Percentiles rank a stretch among this genome's conserved stretches.
phyloP scores from a whole-genome alignment of 2,329 filamentous ascomycete species.

The Pseudocercospora macadamiae region DNA sequence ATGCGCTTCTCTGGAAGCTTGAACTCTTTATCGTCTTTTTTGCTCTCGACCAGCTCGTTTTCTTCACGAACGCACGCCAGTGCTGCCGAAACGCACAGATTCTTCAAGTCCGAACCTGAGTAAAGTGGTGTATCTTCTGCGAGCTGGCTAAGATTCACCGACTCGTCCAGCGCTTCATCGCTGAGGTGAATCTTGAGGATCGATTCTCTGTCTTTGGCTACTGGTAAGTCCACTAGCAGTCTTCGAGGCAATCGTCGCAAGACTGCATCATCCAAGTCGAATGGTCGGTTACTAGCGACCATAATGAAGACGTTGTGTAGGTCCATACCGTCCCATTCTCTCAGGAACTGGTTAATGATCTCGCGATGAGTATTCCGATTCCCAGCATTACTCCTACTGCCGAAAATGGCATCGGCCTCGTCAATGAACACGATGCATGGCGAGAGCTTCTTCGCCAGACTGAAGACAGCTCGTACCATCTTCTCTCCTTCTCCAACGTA shows the following conservation, averaged over 20 bases:
- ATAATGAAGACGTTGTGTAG: constrained; percentile 83
- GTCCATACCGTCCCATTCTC: constrained; percentile 95
- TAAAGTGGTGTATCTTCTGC: constrained; percentile 73
- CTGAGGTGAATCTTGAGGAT: constrained; percentile 74
- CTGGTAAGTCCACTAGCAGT: constrained; percentile 73
- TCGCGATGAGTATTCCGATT: constrained; percentile 77
- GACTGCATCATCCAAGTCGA: constrained; percentile 89
- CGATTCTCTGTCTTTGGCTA: constrained; percentile 65
- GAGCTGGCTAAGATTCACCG: constrained; percentile 64
- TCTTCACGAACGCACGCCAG: constrained; percentile 80
- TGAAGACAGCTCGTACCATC: constrained; percentile 90
- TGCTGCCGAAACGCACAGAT: constrained; percentile 77
- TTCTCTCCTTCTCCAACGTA: constrained; percentile 96
- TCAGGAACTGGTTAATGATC: constrained; percentile 93
- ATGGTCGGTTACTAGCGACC: constrained; percentile 94
- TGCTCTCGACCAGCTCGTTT: constrained; percentile 46
- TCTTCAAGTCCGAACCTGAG: constrained; percentile 82
- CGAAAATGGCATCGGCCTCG: constrained; percentile 91
- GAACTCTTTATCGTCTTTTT: constrained; percentile 44
- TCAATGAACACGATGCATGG: constrained; percentile 97
- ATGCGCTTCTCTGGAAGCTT: constrained; percentile 70
- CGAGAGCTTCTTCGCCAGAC: constrained; percentile 83
- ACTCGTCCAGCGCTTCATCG: constrained; percentile 64
- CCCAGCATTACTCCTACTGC: constrained; percentile 68
- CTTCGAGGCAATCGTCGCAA: constrained; percentile 74